A percentile compares a stretch with the other conserved stretches of the same genome.
These are phyloP conservation scores for Sequoia sempervirens DNA, from an alignment of 75 land plant species.

Conservation along the genomic window DNA sequence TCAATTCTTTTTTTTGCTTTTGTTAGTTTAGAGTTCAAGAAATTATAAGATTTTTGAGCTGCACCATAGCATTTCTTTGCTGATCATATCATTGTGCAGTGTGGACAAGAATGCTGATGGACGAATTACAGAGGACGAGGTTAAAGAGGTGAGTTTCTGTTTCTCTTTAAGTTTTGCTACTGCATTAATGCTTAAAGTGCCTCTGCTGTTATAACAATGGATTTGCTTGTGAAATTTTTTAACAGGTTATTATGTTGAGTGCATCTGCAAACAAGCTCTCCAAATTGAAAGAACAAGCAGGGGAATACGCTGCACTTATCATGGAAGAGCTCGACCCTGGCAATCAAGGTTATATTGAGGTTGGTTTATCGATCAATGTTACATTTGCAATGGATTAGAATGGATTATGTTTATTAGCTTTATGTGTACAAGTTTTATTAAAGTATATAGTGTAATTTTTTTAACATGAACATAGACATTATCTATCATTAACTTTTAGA, in stretches of 20 bases:
- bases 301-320: conserved; percentile 77
- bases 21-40: background rate
- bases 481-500: too few relatives aligned
- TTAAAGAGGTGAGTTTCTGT: conserved; percentile 22
- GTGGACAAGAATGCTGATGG: conserved; percentile 46
- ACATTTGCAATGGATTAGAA: too few relatives aligned
- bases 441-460: too few relatives aligned
- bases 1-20: too few relatives aligned
- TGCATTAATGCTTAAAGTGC: background rate
- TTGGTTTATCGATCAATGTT: conserved; percentile 5
- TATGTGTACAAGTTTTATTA: too few relatives aligned
- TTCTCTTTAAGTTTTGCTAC: too few relatives aligned
- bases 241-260: conserved; percentile 75
- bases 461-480: too few relatives aligned
- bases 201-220: background rate
- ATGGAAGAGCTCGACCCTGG: conserved; percentile 89
- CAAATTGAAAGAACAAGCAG: conserved; percentile 54
- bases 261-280: conserved; percentile 60
- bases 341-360: conserved; percentile 79
- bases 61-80: background rate
- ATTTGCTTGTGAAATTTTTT: background rate
- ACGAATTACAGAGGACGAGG: conserved; percentile 35
- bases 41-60: background rate
- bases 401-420: too few relatives aligned
- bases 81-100: conserved; percentile 5